Percentiles rank a stretch among this genome's conserved stretches.
These are phyloP conservation scores for Juncus inflexus DNA, from an alignment of 176 grass and related monocot genomes.

Conservation along the genomic window DNA sequence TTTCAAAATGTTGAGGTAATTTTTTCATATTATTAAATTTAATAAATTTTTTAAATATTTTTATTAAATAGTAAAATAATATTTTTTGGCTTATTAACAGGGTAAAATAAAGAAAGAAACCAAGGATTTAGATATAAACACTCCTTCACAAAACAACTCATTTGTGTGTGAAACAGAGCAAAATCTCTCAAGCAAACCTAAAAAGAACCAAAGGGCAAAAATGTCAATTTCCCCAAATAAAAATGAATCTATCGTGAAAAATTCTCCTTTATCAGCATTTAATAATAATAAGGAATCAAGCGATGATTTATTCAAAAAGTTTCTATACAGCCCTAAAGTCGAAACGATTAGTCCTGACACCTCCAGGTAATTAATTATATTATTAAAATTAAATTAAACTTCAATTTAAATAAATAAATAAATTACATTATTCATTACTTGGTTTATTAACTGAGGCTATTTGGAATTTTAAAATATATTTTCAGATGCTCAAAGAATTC, in stretches of 20 bases:
- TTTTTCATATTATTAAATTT: conserved; percentile 14
- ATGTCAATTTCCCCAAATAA: conserved; percentile 17
- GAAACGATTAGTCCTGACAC: conserved; percentile 13
- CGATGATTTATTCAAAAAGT: background rate
- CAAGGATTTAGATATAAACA: conserved; percentile 29
- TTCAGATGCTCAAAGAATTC: conserved; percentile 20
- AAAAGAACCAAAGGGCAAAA: conserved; percentile 47
- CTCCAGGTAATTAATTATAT: conserved; percentile 13
- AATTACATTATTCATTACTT: no score
- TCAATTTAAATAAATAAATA: no score
- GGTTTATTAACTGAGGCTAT: conserved; percentile 11
- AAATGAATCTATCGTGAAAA: background rate
- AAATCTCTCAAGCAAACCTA: conserved; percentile 37
- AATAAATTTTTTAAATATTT: conserved; percentile 20
- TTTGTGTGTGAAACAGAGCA: conserved; percentile 30
- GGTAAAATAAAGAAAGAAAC: conserved; percentile 33
- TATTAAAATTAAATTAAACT: background rate
- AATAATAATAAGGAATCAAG: background rate
- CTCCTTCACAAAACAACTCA: conserved; percentile 21
- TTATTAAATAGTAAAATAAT: background rate
- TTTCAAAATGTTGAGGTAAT: conserved; percentile 79
- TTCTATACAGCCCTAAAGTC: background rate
- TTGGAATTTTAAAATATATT: conserved; percentile 1
- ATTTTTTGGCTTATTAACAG: conserved; percentile 29
- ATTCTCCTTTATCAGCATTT: background rate